Conservation (phyloP, 345 rosid species). For the Psidium guajava region DNA sequence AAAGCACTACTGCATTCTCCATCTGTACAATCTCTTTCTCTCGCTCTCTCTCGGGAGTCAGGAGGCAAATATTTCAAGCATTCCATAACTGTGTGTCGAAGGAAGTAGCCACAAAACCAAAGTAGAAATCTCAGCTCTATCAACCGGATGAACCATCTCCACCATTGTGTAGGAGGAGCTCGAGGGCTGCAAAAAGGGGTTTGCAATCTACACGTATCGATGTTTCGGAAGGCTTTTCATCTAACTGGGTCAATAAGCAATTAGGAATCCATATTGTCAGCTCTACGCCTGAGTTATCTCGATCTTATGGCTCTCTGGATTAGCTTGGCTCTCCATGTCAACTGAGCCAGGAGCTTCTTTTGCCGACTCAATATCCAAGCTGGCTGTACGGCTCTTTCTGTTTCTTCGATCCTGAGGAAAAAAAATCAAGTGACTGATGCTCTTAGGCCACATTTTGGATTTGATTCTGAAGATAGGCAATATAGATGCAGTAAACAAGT, state of each 20-base stretch:
- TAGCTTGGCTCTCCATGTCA: constrained; percentile 24
- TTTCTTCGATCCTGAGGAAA: constrained; percentile 58
- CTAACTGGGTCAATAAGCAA: background rate
- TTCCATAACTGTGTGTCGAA: background rate
- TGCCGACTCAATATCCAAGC: constrained; percentile 66
- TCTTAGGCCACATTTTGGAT: background rate
- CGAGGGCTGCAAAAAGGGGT: background rate
- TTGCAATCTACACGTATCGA: background rate
- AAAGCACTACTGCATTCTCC: background rate
- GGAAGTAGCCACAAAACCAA: background rate
- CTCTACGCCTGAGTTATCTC: constrained; percentile 26
- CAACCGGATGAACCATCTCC: background rate
- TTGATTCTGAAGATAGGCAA: background rate
- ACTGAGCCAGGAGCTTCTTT: constrained; percentile 31
- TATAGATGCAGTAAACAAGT: background rate
- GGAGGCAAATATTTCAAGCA: background rate
- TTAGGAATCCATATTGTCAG: constrained; percentile 3
- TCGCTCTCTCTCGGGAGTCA: background rate
- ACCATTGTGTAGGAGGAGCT: background rate
- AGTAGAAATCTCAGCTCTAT: background rate
- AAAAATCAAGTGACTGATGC: background rate
- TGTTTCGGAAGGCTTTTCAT: constrained; percentile 1
- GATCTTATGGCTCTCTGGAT: constrained; percentile 14
- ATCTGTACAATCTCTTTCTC: background rate
- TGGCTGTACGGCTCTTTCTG: constrained; percentile 52